Conservation (phyloP, 208 protist genomes). For the Crithidia expoeki region DNA sequence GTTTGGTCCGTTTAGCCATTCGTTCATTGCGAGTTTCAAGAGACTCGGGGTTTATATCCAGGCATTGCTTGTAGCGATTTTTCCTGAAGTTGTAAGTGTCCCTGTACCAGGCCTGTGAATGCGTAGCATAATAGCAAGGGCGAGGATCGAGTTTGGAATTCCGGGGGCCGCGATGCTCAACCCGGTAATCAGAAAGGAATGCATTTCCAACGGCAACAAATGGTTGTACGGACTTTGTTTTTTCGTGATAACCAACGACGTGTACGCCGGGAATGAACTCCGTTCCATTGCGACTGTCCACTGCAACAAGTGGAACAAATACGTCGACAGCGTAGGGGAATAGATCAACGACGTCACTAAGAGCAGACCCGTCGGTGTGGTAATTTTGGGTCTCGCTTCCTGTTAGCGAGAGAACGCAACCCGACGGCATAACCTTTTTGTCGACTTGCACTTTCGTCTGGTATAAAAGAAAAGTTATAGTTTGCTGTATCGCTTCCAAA, state of each 20-base stretch:
- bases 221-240: constrained; percentile 35
- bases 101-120: constrained; percentile 57
- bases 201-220: constrained; percentile 43
- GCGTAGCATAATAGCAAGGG: constrained; percentile 72
- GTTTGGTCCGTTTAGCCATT: constrained; percentile 15
- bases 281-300: constrained; percentile 63
- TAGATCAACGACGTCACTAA: constrained; percentile 52
- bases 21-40: constrained; percentile 31
- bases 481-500: constrained; percentile 40
- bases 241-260: constrained; percentile 3
- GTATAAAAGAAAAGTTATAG: constrained; percentile 36
- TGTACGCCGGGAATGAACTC: constrained; percentile 63
- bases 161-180: constrained; percentile 57
- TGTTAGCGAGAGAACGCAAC: constrained; percentile 67
- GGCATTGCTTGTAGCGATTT: constrained; percentile 40
- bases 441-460: not conserved
- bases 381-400: constrained; percentile 54
- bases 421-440: constrained; percentile 60
- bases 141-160: constrained; percentile 43
- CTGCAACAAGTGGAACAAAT: constrained; percentile 64
- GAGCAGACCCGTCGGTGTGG: constrained; percentile 63
- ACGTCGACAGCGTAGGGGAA: constrained; percentile 76
- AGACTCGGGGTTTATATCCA: constrained; percentile 27
- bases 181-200: constrained; percentile 71
- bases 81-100: constrained; percentile 70